Percentiles rank a stretch among this genome's conserved stretches.
Evolutionary conservation across 2,329 filamentous ascomycete genomes (phyloP).

Genomic region (Thielaviopsis euricoi): DNA sequence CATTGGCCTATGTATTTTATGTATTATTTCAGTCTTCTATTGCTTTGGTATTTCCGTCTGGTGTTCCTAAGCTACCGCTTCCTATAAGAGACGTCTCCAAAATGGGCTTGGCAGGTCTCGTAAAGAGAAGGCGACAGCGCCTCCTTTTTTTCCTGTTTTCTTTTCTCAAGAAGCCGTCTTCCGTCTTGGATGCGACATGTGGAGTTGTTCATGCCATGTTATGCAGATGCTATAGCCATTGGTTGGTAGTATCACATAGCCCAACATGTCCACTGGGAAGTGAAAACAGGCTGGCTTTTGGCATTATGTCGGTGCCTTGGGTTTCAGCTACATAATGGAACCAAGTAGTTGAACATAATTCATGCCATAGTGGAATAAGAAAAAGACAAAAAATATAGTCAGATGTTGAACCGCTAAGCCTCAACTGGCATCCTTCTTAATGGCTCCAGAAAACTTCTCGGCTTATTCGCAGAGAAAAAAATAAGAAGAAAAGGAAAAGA

Average conservation of each 20-base stretch:
- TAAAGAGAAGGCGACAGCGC: background rate
- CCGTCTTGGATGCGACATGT: no score
- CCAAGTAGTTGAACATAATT: background rate
- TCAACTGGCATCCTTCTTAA: background rate
- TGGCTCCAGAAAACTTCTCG: no score
- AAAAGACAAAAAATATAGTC: background rate
- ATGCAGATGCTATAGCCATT: background rate
- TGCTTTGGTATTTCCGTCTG: background rate
- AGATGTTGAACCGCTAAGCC: background rate
- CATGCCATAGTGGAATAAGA: background rate
- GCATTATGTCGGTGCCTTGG: background rate
- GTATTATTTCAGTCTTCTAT: background rate
- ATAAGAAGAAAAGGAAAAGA: background rate
- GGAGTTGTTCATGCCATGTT: background rate
- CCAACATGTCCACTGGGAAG: no score
- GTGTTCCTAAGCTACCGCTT: background rate
- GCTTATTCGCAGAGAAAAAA: no score
- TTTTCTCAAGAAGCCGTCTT: background rate
- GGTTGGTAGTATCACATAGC: no score
- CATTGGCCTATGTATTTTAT: background rate
- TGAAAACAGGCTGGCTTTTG: background rate
- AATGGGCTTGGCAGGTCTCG: background rate
- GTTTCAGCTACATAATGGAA: background rate
- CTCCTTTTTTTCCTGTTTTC: background rate
- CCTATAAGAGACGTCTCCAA: background rate